These are phyloP conservation scores for Tylopilus sp. DNA, from an alignment of 768 basidiomycete genomes.

Conservation along the genomic window DNA sequence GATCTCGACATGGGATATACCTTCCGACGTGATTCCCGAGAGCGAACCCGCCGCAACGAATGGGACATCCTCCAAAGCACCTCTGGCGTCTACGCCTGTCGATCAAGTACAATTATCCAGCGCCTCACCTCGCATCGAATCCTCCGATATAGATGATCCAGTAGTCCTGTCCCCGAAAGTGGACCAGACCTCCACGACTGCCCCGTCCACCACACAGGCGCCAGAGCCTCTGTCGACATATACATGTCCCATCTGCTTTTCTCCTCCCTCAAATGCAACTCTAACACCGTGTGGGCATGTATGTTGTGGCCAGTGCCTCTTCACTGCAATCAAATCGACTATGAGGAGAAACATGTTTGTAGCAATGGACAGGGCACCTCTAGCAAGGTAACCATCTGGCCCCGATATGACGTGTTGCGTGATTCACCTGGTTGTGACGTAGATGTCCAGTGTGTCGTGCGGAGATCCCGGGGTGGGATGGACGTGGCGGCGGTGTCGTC, in stretches of 20 bases:
- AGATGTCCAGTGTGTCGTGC: constrained; percentile 75
- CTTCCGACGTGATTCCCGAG: neutral
- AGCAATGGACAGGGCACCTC: constrained; percentile 30
- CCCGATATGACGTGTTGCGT: neutral
- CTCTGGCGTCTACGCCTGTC: neutral
- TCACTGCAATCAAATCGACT: constrained; percentile 64
- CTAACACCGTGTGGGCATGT: constrained; percentile 81
- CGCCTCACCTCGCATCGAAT: neutral
- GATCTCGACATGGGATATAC: constrained; percentile 23
- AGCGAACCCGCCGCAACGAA: neutral
- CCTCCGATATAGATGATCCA: constrained; percentile 1
- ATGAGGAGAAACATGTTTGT: constrained; percentile 43
- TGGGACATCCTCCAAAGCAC: neutral
- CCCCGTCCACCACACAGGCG: neutral
- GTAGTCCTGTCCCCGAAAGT: neutral
- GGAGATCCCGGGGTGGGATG: constrained; percentile 65
- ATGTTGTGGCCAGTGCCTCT: constrained; percentile 73
- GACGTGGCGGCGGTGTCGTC: constrained; percentile 63
- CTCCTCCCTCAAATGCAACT: constrained; percentile 68
- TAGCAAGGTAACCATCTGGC: constrained; percentile 36
- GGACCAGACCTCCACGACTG: neutral
- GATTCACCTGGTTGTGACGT: neutral
- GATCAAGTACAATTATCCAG: too few relatives aligned
- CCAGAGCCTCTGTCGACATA: constrained; percentile 38
- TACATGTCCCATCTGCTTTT: constrained; percentile 66